Conservation (phyloP, 768 basidiomycete species). For the Trametes villosa region DNA sequence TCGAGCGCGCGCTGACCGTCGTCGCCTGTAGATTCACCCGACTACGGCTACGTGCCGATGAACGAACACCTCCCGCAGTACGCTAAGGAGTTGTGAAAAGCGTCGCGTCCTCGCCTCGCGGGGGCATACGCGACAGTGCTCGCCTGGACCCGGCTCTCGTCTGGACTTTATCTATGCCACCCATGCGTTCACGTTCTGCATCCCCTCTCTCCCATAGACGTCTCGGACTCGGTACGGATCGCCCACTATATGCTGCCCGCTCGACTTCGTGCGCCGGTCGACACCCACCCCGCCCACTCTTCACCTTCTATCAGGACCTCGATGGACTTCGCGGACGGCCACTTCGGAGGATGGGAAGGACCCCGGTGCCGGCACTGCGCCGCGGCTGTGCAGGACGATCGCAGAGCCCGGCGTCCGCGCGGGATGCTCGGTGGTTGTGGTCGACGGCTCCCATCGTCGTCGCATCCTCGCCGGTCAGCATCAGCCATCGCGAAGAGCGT, state of each 20-base stretch:
- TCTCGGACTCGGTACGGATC: conserved; percentile 12
- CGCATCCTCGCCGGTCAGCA: background rate
- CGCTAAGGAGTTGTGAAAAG: conserved; percentile 32
- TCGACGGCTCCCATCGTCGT: background rate
- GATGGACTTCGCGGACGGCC: conserved; percentile 12
- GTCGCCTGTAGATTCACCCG: conserved; percentile 71
- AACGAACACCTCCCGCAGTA: conserved; percentile 65
- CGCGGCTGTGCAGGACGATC: conserved; percentile 17
- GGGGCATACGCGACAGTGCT: conserved; percentile 1
- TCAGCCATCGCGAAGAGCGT: conserved; percentile 7
- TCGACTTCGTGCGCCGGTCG: conserved; percentile 9
- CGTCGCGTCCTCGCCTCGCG: conserved; percentile 1
- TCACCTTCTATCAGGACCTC: conserved; percentile 11
- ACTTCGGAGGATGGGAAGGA: conserved; percentile 2
- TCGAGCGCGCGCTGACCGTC: conserved; percentile 31
- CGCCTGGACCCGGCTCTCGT: background rate
- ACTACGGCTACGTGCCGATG: conserved; percentile 85
- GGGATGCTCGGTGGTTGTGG: conserved; percentile 1
- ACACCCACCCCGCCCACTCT: background rate
- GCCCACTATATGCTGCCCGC: conserved; percentile 13
- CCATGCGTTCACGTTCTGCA: background rate
- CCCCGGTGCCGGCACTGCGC: conserved; percentile 2
- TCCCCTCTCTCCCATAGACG: conserved; percentile 12
- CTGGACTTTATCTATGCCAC: conserved; percentile 6
- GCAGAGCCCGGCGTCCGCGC: conserved; percentile 1